phyloP scores from a whole-genome alignment of 1,139 yeast species.

The Yamadazyma jaroonii region DNA sequence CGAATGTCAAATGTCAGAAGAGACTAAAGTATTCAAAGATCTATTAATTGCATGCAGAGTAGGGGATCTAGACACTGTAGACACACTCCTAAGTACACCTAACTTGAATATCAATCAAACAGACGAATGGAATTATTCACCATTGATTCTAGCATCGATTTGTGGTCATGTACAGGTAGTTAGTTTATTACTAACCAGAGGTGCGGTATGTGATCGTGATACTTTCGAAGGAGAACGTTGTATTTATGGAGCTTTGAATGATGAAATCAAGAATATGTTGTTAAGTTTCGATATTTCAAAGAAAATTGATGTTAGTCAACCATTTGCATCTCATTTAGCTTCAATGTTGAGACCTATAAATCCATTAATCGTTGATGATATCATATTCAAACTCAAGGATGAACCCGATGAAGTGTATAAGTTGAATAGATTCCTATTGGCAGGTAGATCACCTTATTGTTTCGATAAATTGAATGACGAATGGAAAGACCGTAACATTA shows the following conservation, averaged over 20 bases:
- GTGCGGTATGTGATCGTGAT: constrained; percentile 77
- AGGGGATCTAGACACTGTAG: constrained; percentile 67
- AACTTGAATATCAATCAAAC: constrained; percentile 59
- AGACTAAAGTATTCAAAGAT: constrained; percentile 27
- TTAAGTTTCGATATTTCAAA: constrained; percentile 65
- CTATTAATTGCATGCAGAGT: constrained; percentile 66
- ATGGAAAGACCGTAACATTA: constrained; percentile 23
- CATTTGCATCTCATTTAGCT: constrained; percentile 70
- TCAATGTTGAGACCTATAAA: constrained; percentile 38
- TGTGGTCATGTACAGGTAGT: constrained; percentile 74
- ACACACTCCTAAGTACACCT: constrained; percentile 48
- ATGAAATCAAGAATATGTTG: constrained; percentile 56
- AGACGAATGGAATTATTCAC: constrained; percentile 75
- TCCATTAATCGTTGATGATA: constrained; percentile 33
- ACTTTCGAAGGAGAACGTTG: constrained; percentile 80
- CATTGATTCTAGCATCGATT: constrained; percentile 66
- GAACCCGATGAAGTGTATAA: constrained; percentile 18
- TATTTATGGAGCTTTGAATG: constrained; percentile 73
- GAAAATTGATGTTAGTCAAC: constrained; percentile 65
- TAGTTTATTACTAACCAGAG: constrained; percentile 52
- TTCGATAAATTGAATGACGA: constrained; percentile 18
- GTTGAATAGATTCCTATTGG: constrained; percentile 40
- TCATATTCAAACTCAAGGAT: constrained; percentile 24
- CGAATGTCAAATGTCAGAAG: not conserved
- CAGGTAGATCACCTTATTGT: constrained; percentile 35